Evolutionary conservation across 1,284 basidiomycete genomes (phyloP), one percentile per base, ranked within the genome.

Genomic region (Cutaneotrichosporon cyanovorans): DNA sequence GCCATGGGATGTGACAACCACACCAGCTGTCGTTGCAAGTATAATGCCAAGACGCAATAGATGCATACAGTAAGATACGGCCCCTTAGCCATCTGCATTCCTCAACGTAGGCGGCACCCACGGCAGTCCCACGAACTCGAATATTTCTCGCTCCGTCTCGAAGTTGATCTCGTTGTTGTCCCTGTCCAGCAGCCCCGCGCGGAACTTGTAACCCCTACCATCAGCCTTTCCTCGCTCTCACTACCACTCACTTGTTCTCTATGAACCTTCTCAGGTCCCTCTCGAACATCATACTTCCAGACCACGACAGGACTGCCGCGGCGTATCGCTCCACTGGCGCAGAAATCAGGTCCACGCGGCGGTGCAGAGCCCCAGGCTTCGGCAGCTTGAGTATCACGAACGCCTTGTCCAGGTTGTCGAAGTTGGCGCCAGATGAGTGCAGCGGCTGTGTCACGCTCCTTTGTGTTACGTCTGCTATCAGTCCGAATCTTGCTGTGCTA

Each of bases 241-340:
- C 7, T 2, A 8, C 22, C 28, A 48, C 56, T 45, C 38, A 61
- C 58, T 43, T 40, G 23, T 62, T 57, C 45, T 71, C 68, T 1
- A 61, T 59, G 40, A 60, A 62, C 22, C 67, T 55, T 40, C 67
- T 61, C n/a, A 72, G 46, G 55, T 72, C 70, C 22, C 70, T 52
- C 60, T 72, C 70, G 54, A 70, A 72, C 63, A 72, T 72, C 70
- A 71, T 72, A 50, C 68, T 71, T 4, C 70, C 70, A 8, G 59
- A 62, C 70, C 70, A 72, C 23, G 60, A 62, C 15, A 72, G 56
- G 4, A 71, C 63, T 2, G 68, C 65, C 10, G 65, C 60, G 6
- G 70, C 63, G 42, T 72, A 72, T 37, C 68, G 43, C 36, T 63
- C 58, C 16, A 50, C 58, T 10, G 70, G 66, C 0, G 68, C 57